These are phyloP conservation scores for Epichloe coenophiala DNA, from an alignment of 2,329 filamentous ascomycete genomes.

Conservation along the genomic window DNA sequence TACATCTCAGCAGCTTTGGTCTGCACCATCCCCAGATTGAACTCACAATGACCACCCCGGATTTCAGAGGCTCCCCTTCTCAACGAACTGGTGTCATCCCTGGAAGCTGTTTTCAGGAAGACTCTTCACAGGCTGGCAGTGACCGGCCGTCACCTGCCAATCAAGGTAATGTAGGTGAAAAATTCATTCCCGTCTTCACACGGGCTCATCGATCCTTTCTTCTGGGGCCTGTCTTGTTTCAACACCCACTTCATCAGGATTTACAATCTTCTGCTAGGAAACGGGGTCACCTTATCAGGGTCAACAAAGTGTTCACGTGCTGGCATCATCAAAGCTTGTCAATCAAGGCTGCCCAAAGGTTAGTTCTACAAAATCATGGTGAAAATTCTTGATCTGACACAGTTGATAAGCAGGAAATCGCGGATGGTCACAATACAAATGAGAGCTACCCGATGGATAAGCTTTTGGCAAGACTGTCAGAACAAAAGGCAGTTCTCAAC, in stretches of 20 bases:
- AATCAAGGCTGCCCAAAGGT: slow-evolving; percentile 44
- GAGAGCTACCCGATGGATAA: slow-evolving; percentile 52
- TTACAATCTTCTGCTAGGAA: slow-evolving; percentile 8
- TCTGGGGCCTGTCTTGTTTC: not conserved
- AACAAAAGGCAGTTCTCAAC: slow-evolving; percentile 49
- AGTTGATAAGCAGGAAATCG: slow-evolving; percentile 27
- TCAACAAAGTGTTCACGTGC: slow-evolving; percentile 32
- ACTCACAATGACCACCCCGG: slow-evolving; percentile 18
- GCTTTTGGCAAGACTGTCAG: slow-evolving; percentile 58
- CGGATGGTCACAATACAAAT: slow-evolving; percentile 12
- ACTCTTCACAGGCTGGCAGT: slow-evolving; percentile 7
- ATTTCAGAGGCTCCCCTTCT: slow-evolving; percentile 15
- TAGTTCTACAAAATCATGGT: not conserved
- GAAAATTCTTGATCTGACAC: slow-evolving; percentile 5
- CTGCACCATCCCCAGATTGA: not conserved
- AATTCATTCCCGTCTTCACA: not conserved
- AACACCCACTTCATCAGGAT: not conserved
- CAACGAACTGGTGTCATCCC: slow-evolving; percentile 11
- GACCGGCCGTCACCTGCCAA: slow-evolving; percentile 7
- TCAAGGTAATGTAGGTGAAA: slow-evolving; percentile 9
- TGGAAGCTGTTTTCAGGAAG: slow-evolving; percentile 10
- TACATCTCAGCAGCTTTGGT: slow-evolving; percentile 5
- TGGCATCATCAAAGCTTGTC: slow-evolving; percentile 39
- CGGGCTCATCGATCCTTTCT: not conserved
- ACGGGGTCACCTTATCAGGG: slow-evolving; percentile 7